phyloP scores from a whole-genome alignment of 192 early-diverging fungal species.

The Gryganskiella cystojenkinii region DNA sequence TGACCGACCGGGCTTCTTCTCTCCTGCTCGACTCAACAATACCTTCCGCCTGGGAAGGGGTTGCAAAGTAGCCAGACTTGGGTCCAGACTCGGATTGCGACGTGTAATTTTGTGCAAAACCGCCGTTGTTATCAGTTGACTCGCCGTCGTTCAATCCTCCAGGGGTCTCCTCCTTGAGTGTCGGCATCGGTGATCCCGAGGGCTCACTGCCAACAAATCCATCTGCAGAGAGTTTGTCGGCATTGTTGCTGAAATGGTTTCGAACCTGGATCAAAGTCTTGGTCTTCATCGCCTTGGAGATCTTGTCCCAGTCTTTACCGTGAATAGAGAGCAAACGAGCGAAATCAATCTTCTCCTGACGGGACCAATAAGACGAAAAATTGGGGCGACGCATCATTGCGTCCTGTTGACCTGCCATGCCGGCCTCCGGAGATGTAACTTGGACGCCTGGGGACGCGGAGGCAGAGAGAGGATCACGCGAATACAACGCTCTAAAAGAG shows the following conservation, averaged over 20 bases:
- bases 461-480: conserved; percentile 28
- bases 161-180: conserved; percentile 7
- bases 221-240: conserved; percentile 39
- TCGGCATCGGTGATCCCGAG: background rate
- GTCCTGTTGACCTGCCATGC: conserved; percentile 12
- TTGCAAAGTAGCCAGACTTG: conserved; percentile 22
- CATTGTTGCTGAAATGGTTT: conserved; percentile 80
- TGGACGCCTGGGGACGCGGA: conserved; percentile 9
- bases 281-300: conserved; percentile 76
- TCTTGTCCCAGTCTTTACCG: conserved; percentile 83
- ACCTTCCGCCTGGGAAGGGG: conserved; percentile 1
- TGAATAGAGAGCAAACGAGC: conserved; percentile 64
- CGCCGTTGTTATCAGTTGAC: background rate
- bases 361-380: conserved; percentile 92
- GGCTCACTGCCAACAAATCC: conserved; percentile 16
- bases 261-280: conserved; percentile 89
- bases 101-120: background rate
- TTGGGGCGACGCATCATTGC: conserved; percentile 30
- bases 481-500: conserved; percentile 44
- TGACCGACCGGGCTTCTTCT: conserved; percentile 3
- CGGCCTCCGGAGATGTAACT: conserved; percentile 2
- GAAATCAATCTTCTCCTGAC: conserved; percentile 81
- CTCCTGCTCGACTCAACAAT: background rate
- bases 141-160: background rate
- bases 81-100: conserved; percentile 10